Conservation (phyloP, 768 basidiomycete genomes). For the Leccinellum albellum region DNA sequence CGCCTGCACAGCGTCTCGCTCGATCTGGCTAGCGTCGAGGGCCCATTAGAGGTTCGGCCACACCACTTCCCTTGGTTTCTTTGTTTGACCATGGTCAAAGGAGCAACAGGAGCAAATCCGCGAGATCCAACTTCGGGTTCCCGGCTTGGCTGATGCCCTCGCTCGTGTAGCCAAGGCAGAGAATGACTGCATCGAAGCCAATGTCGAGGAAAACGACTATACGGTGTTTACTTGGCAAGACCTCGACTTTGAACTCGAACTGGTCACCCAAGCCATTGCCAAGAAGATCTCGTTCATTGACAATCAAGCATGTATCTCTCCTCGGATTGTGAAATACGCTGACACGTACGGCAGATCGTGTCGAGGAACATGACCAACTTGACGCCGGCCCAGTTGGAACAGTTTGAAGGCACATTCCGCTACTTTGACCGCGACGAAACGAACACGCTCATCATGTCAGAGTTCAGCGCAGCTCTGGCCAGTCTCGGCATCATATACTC, state of each 20-base stretch:
- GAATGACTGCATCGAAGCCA: conserved; percentile 74
- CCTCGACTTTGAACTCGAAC: conserved; percentile 82
- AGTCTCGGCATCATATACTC: conserved; percentile 93
- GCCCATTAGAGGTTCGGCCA: conserved; percentile 64
- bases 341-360: conserved; percentile 60
- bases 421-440: conserved; percentile 94
- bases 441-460: conserved; percentile 78
- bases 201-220: conserved; percentile 96
- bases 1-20: conserved; percentile 62
- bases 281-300: conserved; percentile 96
- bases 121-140: conserved; percentile 63
- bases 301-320: conserved; percentile 66
- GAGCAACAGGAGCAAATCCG: conserved; percentile 70
- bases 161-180: conserved; percentile 60
- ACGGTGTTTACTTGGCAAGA: conserved; percentile 88
- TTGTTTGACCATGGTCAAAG: conserved; percentile 35
- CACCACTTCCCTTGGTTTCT: conserved; percentile 1
- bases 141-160: conserved; percentile 57
- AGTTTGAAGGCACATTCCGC: conserved; percentile 95
- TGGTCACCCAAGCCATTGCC: conserved; percentile 72
- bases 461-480: conserved; percentile 92
- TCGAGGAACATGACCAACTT: conserved; percentile 92
- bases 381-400: conserved; percentile 92
- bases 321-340: conserved; percentile 3
- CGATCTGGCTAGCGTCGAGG: conserved; percentile 71